Conservation (phyloP, 129 eudicot species). For the Lactuca sativa region DNA sequence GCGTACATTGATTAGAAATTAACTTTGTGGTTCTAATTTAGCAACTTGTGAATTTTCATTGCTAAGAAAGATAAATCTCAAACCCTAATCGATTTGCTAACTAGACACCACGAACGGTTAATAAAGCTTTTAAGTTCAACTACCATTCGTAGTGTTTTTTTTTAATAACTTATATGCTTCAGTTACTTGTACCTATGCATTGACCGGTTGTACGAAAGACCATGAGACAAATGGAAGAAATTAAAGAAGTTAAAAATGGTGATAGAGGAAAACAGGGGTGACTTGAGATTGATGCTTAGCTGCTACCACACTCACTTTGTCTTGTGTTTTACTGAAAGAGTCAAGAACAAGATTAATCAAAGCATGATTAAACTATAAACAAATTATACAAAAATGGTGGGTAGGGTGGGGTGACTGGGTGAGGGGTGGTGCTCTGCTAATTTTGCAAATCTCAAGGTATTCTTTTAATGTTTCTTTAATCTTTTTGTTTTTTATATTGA, state of each 20-base stretch:
- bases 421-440: constrained; percentile 32
- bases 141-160: not conserved
- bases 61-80: too few species aligned
- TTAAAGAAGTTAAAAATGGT: constrained; percentile 20
- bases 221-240: constrained; percentile 16
- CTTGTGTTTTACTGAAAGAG: constrained; percentile 44
- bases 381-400: constrained; percentile 19
- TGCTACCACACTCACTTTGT: constrained; percentile 39
- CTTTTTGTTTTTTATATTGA: not conserved
- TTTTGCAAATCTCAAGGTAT: constrained; percentile 70
- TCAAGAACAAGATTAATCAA: constrained; percentile 35
- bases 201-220: constrained; percentile 5
- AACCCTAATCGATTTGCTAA: not conserved
- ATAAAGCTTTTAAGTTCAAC: not conserved
- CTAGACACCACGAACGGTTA: not conserved
- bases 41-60: too few species aligned
- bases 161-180: not conserved
- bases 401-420: constrained; percentile 30
- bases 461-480: constrained; percentile 46
- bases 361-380: constrained; percentile 29
- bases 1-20: too few species aligned
- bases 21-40: too few species aligned
- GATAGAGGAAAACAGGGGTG: constrained; percentile 35
- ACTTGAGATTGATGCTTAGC: constrained; percentile 42
- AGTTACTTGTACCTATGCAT: constrained; percentile 19